A percentile compares a stretch with the other conserved stretches of the same genome.
Conservation (phyloP, 2,329 filamentous ascomycete species). For the Sclerotinia trifoliorum region DNA sequence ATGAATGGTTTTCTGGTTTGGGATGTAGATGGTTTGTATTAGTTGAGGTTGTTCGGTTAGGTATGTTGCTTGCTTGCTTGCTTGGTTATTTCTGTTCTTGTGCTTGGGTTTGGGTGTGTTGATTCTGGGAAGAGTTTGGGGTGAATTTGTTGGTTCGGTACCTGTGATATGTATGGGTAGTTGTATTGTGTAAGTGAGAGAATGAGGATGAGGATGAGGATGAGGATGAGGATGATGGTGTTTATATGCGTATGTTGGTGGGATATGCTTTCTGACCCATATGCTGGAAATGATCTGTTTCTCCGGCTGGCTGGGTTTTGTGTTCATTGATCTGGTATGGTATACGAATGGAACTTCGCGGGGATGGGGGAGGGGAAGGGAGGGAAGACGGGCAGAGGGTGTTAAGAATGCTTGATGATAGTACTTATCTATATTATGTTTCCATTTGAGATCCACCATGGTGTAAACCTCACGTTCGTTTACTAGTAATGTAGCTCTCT, state of each 20-base stretch:
- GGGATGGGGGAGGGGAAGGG: accelerated
- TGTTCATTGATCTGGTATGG: background rate
- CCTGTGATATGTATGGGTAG: background rate
- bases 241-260: background rate
- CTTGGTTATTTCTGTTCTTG: background rate
- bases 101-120: background rate
- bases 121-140: background rate
- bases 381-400: too few species aligned
- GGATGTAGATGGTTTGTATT: too few species aligned
- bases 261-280: background rate
- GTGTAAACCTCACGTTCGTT: background rate
- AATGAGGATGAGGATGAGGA: too few species aligned
- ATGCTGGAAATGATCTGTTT: too few species aligned
- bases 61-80: too few species aligned
- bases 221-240: background rate
- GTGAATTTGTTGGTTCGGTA: too few species aligned
- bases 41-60: background rate
- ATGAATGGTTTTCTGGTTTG: background rate
- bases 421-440: background rate
- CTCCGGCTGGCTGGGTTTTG: too few species aligned
- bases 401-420: background rate
- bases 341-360: background rate
- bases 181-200: background rate
- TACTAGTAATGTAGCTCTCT: background rate
- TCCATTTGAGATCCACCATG: background rate